phyloP scores from a whole-genome alignment of 2,329 filamentous ascomycete genomes.

The Aureobasidium subglaciale region DNA sequence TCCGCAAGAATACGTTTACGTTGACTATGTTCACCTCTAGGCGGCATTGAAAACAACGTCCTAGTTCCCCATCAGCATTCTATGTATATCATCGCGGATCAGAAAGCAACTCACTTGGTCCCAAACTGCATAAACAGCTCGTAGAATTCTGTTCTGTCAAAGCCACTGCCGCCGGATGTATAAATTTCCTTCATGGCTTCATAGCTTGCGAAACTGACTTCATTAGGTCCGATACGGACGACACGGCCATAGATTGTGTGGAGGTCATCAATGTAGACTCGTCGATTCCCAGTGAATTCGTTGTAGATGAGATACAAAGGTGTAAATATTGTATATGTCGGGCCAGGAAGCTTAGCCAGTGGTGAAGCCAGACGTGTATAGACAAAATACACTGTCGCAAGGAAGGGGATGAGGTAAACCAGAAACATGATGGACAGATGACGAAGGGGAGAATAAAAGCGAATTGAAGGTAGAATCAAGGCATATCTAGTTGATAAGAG shows the following conservation, averaged over 20 bases:
- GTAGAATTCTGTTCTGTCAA: constrained; percentile 23
- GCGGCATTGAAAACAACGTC: constrained; percentile 18
- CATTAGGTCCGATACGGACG: constrained; percentile 25
- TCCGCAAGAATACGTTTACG: constrained; percentile 17
- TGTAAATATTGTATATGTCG: constrained; percentile 22
- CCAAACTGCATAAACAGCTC: constrained; percentile 18
- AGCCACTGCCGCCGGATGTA: constrained; percentile 21
- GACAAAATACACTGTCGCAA: not conserved
- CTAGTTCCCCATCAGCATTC: too few species aligned
- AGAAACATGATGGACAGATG: not conserved
- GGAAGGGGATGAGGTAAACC: not conserved
- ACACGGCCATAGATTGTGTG: constrained; percentile 28
- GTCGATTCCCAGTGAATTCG: constrained; percentile 31
- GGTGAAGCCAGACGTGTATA: constrained; percentile 18
- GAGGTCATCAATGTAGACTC: constrained; percentile 33
- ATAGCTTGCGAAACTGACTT: constrained; percentile 25
- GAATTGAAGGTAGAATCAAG: not conserved
- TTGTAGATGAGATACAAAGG: constrained; percentile 29
- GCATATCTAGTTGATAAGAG: not conserved
- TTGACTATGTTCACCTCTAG: constrained; percentile 7
- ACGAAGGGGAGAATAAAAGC: not conserved
- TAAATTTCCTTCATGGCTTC: constrained; percentile 27
- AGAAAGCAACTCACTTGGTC: not conserved
- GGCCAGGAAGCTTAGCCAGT: constrained; percentile 25
- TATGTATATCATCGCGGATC: too few species aligned